Evolutionary conservation across 305 asterid genomes (phyloP), one percentile per base, ranked within the genome.

Genomic region (Fraxinus floribunda): DNA sequence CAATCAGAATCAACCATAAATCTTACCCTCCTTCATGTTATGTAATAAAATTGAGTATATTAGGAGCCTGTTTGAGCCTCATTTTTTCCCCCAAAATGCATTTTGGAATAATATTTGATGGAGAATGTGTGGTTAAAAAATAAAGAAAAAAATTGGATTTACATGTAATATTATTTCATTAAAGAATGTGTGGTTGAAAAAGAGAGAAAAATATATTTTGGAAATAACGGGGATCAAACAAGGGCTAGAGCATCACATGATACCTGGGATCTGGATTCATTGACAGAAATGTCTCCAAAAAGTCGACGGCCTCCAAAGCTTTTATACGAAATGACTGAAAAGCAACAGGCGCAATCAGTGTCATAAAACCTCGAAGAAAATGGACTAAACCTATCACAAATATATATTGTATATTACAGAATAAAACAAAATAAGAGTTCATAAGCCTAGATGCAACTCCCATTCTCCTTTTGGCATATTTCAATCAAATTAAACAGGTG

Each of bases 261-360:
- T 90, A 95, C 97, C 97, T 90, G 76, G 89, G 29, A 83, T 94
- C 96, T 34, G 98, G 99, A 83, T 90, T 91, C 99, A 92, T 94
- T 39, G 91, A 88, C 76, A 96, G 92, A 90, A 87, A 95, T 75
- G 86, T 86, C 81, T 91, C 97, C 88, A 96, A 87, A 86, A 90
- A 87, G 75, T 89, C 93, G 57, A 94, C 87, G 75, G 95, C 98
- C 88, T 91, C 97, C 85, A 88, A 83, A 76, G 92, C 87, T 81
- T 88, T 90, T 89, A 96, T 85, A 81, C 79, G 89, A 82, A 88
- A 88, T 30, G 87, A 76, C 97, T 94, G 93, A 83, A 84, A 89
- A 79, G 55, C 83, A 85, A 79, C 81, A 81, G 77, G 30, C 66
- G 76, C 9, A 8, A 55, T 77, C 81, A 84, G 75, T 0, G 75